A percentile compares a stretch with the other conserved stretches of the same genome.
Evolutionary conservation across 2,329 filamentous ascomycete genomes (phyloP).

Genomic region (Aspergillus pseudonomiae): DNA sequence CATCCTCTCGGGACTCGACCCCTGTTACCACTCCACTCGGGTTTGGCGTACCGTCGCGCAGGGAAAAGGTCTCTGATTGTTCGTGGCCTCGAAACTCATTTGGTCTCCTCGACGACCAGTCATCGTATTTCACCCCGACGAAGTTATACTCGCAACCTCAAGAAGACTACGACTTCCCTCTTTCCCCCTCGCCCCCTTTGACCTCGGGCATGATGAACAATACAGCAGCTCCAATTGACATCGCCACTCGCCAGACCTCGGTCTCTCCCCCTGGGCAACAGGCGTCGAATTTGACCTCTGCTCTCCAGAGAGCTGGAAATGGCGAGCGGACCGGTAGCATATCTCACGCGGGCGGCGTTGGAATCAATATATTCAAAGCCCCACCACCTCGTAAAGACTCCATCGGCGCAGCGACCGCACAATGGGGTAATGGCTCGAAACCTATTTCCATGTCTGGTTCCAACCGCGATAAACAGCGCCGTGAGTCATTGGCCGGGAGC

Average conservation of each 20-base stretch:
- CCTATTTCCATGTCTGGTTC: conserved; percentile 62
- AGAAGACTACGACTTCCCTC: conserved; percentile 41
- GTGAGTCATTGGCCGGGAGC: conserved; percentile 64
- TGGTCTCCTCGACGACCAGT: conserved; percentile 31
- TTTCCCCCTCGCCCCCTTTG: conserved; percentile 43
- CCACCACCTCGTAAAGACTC: conserved; percentile 57
- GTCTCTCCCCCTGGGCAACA: conserved; percentile 62
- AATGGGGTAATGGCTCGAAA: conserved; percentile 61
- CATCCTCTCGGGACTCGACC: conserved; percentile 54
- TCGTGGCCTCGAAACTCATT: conserved; percentile 50
- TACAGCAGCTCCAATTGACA: conserved; percentile 61
- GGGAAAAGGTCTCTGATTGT: conserved; percentile 45
- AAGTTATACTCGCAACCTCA: conserved; percentile 18
- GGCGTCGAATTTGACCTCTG: conserved; percentile 65
- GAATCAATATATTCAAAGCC: conserved; percentile 42
- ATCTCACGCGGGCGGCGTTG: conserved; percentile 48
- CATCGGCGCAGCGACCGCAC: conserved; percentile 52
- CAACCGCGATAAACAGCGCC: conserved; percentile 53
- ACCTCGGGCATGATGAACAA: conserved; percentile 52
- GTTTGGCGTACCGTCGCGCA: conserved; percentile 47
- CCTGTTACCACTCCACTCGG: conserved; percentile 54
- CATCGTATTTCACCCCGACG: conserved; percentile 35
- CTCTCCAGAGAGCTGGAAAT: conserved; percentile 55
- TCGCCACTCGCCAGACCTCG: conserved; percentile 60
- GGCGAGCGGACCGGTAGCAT: conserved; percentile 46